Conservation (phyloP, 176 grass and related monocot genomes). For the Paspalum notatum region DNA sequence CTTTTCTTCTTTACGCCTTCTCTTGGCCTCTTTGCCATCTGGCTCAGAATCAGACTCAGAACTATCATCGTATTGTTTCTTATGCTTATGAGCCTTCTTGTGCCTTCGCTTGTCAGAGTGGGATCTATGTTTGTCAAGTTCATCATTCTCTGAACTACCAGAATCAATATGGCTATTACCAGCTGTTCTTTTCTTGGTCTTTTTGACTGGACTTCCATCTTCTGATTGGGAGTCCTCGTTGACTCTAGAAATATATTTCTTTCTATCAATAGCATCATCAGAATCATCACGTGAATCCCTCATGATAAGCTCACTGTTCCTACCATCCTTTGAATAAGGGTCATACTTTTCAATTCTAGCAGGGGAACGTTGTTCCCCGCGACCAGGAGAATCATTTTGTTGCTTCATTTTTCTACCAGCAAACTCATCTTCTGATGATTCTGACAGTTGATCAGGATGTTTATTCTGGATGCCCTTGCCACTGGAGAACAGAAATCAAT, state of each 20-base stretch:
- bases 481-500: constrained; percentile 43
- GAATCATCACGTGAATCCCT: constrained; percentile 6
- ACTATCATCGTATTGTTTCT: constrained; percentile 57
- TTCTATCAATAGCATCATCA: constrained; percentile 30
- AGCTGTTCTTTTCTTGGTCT: constrained; percentile 44
- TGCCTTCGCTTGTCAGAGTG: constrained; percentile 63
- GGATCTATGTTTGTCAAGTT: constrained; percentile 53
- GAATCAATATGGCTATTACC: constrained; percentile 30
- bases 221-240: constrained; percentile 39
- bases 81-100: constrained; percentile 71
- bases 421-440: constrained; percentile 51
- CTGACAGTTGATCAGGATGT: constrained; percentile 27
- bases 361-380: constrained; percentile 14
- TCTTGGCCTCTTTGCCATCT: constrained; percentile 70
- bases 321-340: constrained; percentile 23
- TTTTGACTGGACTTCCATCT: constrained; percentile 53
- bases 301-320: constrained; percentile 15
- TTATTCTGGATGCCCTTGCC: constrained; percentile 44
- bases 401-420: constrained; percentile 35
- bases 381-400: constrained; percentile 22
- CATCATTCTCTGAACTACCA: constrained; percentile 61
- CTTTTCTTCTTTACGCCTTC: constrained; percentile 76
- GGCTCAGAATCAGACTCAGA: constrained; percentile 61
- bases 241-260: constrained; percentile 40
- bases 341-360: constrained; percentile 21